Percentiles rank a stretch among this genome's conserved stretches.
These are phyloP conservation scores for Hypericum perforatum DNA, from an alignment of 345 rosid genomes.

Conservation along the genomic window DNA sequence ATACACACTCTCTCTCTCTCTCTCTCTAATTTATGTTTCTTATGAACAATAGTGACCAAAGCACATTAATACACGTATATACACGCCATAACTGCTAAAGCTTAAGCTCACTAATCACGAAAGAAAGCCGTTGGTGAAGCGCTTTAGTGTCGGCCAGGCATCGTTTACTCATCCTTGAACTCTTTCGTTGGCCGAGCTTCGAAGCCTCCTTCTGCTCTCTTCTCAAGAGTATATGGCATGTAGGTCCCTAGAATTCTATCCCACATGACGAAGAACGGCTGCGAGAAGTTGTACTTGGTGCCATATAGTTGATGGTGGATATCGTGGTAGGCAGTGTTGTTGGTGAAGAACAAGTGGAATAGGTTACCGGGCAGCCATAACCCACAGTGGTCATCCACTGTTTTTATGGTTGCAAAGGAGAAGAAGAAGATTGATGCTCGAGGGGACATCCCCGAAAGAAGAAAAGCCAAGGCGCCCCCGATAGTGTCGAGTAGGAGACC, in stretches of 20 bases:
- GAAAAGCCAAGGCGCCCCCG: neutral
- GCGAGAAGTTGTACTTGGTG: slow-evolving; percentile 1
- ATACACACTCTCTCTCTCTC: too few species aligned
- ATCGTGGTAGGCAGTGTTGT: neutral
- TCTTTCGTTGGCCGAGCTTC: neutral
- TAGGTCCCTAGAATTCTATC: neutral
- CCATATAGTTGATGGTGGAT: neutral
- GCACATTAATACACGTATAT: too few species aligned
- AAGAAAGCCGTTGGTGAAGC: too few species aligned
- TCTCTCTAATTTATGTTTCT: too few species aligned
- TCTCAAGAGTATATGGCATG: neutral
- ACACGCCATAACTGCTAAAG: too few species aligned
- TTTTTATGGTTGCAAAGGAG: neutral
- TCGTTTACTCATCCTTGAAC: too few species aligned
- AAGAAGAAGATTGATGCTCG: neutral
- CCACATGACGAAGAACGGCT: neutral
- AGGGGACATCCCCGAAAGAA: neutral
- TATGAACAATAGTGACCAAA: too few species aligned
- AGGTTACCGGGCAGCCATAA: neutral
- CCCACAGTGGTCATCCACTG: neutral
- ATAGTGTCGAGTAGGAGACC: neutral
- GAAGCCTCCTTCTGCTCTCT: neutral
- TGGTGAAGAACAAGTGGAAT: neutral
- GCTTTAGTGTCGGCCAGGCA: too few species aligned
- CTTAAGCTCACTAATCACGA: too few species aligned